These are phyloP conservation scores for Penicillium argentinense DNA, from an alignment of 495 filamentous ascomycete species.

Conservation along the genomic window DNA sequence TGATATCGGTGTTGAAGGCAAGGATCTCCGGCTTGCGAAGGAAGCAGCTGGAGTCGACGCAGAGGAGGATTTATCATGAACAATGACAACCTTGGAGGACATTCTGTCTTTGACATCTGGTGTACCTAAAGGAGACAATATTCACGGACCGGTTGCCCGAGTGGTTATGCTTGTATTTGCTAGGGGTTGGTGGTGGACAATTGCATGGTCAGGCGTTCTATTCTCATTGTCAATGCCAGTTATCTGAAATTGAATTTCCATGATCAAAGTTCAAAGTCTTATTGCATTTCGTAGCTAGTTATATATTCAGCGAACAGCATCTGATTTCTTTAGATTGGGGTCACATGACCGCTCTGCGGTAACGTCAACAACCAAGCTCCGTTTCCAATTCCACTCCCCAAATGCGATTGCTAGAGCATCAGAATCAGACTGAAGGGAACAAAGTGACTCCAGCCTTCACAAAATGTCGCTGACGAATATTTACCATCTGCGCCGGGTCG, in stretches of 20 bases:
- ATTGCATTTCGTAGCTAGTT: no score
- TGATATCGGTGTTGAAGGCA: conserved; percentile 61
- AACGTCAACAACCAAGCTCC: neutral
- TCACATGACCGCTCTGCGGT: conserved; percentile 10
- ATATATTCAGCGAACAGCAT: no score
- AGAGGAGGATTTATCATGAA: conserved; percentile 24
- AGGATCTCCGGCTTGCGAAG: conserved; percentile 68
- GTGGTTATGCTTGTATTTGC: conserved; percentile 11
- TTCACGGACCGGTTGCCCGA: conserved; percentile 5
- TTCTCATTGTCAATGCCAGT: neutral
- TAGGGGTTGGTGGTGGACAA: conserved; percentile 21
- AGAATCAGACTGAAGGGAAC: no score
- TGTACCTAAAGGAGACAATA: conserved; percentile 9
- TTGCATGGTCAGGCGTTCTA: conserved; percentile 33
- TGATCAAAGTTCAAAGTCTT: no score
- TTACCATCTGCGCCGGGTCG: conserved; percentile 86
- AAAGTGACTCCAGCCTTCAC: no score
- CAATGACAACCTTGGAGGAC: conserved; percentile 5
- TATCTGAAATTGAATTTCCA: neutral
- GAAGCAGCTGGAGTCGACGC: conserved; percentile 52
- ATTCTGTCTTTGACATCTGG: neutral
- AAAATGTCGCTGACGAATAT: conserved; percentile 75
- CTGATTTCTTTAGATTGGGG: neutral
- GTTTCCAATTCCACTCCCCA: no score
- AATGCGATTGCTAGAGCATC: no score